Conservation (phyloP, 305 asterid species). For the Petunia hybrid region DNA sequence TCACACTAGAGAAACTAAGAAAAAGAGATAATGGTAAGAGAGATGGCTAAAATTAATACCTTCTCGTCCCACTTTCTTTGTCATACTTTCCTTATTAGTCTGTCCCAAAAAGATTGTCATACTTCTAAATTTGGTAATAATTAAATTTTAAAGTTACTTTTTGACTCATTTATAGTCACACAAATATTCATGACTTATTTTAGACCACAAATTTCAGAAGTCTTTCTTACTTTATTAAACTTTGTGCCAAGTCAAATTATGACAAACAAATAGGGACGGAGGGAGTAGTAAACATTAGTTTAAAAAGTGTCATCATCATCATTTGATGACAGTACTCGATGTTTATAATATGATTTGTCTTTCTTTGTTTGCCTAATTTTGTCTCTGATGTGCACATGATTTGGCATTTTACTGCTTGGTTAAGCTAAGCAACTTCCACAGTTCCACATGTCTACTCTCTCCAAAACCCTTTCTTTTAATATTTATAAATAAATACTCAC, state of each 20-base stretch:
- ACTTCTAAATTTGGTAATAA: no score
- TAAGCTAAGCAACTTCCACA: conserved; percentile 33
- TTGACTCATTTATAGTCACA: no score
- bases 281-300: no score
- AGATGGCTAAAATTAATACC: conserved; percentile 29
- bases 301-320: neutral
- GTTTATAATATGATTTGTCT: neutral
- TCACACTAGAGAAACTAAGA: conserved; percentile 41
- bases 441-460: conserved; percentile 43
- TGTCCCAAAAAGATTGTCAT: no score
- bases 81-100: no score
- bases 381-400: conserved; percentile 31
- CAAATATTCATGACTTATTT: no score
- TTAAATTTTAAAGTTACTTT: no score
- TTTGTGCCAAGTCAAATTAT: no score
- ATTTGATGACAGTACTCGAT: neutral
- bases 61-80: no score
- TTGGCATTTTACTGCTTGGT: conserved; percentile 38
- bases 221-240: no score
- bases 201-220: no score
- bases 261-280: no score
- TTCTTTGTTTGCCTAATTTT: conserved; percentile 30
- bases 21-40: neutral
- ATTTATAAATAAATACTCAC: neutral
- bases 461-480: neutral